Percentiles rank a stretch among this genome's conserved stretches.
Evolutionary conservation across 331 rosid species (phyloP).

Genomic region (Quercus tomentella): DNA sequence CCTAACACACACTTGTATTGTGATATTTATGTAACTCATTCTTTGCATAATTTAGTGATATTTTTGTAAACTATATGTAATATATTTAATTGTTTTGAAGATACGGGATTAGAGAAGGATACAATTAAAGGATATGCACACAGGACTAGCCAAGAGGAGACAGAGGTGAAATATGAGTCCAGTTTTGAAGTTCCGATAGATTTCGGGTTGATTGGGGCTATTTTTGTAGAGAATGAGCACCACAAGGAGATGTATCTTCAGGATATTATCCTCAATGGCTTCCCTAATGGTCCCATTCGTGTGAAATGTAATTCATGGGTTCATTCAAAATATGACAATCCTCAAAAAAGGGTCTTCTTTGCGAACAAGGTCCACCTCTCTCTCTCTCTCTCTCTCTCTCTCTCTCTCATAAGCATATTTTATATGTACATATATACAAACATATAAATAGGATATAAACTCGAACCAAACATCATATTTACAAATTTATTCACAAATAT

Average conservation of each 20-base stretch:
- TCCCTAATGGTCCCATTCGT: constrained; percentile 20
- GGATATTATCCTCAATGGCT: constrained; percentile 28
- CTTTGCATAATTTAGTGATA: too few species aligned
- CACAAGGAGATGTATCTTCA: constrained; percentile 34
- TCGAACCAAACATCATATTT: too few species aligned
- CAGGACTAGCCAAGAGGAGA: not conserved
- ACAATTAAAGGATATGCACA: constrained; percentile 26
- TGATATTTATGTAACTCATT: too few species aligned
- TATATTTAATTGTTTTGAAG: constrained; percentile 3
- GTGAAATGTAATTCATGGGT: constrained; percentile 45
- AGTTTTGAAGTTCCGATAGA: constrained; percentile 21
- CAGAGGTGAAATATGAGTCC: constrained; percentile 31
- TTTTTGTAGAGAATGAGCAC: constrained; percentile 43
- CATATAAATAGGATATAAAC: too few species aligned
- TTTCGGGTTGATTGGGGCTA: constrained; percentile 37
- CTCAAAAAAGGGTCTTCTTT: constrained; percentile 39
- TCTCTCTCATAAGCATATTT: too few species aligned
- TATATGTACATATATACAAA: too few species aligned
- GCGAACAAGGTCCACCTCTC: constrained; percentile 29
- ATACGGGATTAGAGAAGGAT: constrained; percentile 41
- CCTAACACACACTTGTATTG: too few species aligned
- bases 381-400: not conserved
- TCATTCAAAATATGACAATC: constrained; percentile 27
- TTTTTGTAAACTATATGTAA: too few species aligned
- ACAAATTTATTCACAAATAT: too few species aligned